Evolutionary conservation across 345 rosid species (phyloP), one percentile per base, ranked within the genome.

Genomic region (Gossypium rotundifolium): DNA sequence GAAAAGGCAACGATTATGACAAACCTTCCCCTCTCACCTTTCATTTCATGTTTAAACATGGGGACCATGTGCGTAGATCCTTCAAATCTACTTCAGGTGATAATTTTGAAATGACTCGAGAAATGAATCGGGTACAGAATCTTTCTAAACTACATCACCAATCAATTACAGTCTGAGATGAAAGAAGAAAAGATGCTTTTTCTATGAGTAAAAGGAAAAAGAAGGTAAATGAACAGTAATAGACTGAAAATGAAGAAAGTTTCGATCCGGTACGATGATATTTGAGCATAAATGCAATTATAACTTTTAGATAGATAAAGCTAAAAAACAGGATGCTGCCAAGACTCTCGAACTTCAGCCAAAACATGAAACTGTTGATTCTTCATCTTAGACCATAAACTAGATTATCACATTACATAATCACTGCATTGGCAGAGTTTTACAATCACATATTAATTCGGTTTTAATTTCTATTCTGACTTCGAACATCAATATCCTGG

Each of bases 1-100:
- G 40, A 11, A 69, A 73, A 70, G 76, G 65, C 59, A 51, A 25
- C 25, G 78, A 82, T 65, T 42, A 33, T 79, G 80, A 82, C 76
- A 76, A 76, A 55, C 53, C 45, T 51, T 54, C 63, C 17, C 73
- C 69, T 58, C 72, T 55, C 65, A 58, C 14, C 52, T 20, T 72
- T 65, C 78, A 75, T 78, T 45, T 73, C 76, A 72, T 73, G n/a
- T 11, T 14, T 3, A 67, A 66, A 23, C 69, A 46, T 57, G 81
- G 74, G 60, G 81, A 75, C 77, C 77, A 60, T 68, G 16, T 13
- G 70, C 74, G 45, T 63, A 49, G 66, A 81, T 46, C 57, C 69
- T 54, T n/a, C 48, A 74, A 71, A 49, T 64, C 76, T 64, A 68
- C 23, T 11, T 20, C 64, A 65, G 23, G 20, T 38, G 16, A 60